Percentiles rank a stretch among this genome's conserved stretches.
phyloP scores from a whole-genome alignment of 2,329 filamentous ascomycete species.

The Didymella lethalis region DNA sequence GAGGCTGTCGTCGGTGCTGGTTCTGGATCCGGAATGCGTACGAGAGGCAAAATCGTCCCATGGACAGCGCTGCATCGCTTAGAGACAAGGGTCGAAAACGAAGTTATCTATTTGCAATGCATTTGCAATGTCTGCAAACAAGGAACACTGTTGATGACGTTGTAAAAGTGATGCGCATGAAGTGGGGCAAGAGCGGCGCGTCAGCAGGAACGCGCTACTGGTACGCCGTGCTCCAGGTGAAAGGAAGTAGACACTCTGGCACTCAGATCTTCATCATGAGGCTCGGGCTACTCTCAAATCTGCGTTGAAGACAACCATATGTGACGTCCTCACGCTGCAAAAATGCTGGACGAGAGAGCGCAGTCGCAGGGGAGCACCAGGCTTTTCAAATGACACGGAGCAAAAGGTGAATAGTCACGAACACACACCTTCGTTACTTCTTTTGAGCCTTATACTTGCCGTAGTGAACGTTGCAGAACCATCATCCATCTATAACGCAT shows the following conservation, averaged over 20 bases:
- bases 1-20: background rate
- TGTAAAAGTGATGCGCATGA: background rate
- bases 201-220: background rate
- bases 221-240: background rate
- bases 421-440: too few relatives aligned
- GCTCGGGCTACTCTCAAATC: background rate
- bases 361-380: background rate
- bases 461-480: background rate
- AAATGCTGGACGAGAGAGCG: background rate
- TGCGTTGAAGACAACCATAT: background rate
- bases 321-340: background rate
- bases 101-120: background rate
- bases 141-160: background rate
- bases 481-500: background rate
- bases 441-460: background rate
- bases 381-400: background rate
- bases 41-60: background rate
- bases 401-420: background rate
- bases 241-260: background rate
- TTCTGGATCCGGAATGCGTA: background rate
- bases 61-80: background rate
- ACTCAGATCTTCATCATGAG: background rate
- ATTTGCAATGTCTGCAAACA: background rate
- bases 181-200: background rate
- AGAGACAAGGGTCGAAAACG: background rate